These are phyloP conservation scores for Talaromyces albobiverticillius DNA, from an alignment of 2,329 filamentous ascomycete genomes.

Conservation along the genomic window DNA sequence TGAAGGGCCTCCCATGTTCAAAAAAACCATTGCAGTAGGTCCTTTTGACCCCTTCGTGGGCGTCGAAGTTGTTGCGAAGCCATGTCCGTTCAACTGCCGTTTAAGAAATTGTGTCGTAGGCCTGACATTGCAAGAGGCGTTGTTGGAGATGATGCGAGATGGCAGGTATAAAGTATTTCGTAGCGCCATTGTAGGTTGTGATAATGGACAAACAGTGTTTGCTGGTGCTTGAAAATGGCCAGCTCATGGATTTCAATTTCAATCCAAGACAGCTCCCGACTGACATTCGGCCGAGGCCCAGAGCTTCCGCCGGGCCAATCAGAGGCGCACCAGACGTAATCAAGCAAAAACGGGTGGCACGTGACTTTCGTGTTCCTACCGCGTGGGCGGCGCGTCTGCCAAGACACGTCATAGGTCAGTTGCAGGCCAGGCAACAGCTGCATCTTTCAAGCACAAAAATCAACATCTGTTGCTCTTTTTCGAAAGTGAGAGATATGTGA, in stretches of 20 bases:
- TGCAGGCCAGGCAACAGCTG: constrained; percentile 22
- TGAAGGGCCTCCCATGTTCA: constrained; percentile 97
- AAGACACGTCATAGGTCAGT: constrained; percentile 2
- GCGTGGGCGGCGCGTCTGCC: constrained; percentile 18
- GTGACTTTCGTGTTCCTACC: constrained; percentile 33
- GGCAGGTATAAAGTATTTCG: constrained; percentile 33
- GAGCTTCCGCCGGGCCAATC: constrained; percentile 26
- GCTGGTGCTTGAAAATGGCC: no score
- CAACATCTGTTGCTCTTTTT: not conserved
- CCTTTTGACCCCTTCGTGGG: constrained; percentile 70
- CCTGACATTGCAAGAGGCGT: constrained; percentile 19
- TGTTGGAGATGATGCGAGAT: constrained; percentile 26
- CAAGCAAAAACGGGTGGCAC: constrained; percentile 25
- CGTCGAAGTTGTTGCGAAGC: constrained; percentile 64
- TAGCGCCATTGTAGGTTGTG: constrained; percentile 36
- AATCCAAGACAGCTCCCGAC: no score
- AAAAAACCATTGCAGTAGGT: constrained; percentile 95
- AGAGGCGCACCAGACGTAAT: constrained; percentile 24
- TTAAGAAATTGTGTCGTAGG: constrained; percentile 18
- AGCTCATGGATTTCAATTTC: no score
- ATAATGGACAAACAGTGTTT: not conserved
- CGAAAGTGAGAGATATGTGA: not conserved
- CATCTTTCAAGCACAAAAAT: not conserved
- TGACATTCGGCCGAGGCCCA: constrained; percentile 6
- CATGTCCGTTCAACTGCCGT: constrained; percentile 24